Evolutionary conservation across 257 asterid genomes (phyloP).

Genomic region (Linderniella brevidens): DNA sequence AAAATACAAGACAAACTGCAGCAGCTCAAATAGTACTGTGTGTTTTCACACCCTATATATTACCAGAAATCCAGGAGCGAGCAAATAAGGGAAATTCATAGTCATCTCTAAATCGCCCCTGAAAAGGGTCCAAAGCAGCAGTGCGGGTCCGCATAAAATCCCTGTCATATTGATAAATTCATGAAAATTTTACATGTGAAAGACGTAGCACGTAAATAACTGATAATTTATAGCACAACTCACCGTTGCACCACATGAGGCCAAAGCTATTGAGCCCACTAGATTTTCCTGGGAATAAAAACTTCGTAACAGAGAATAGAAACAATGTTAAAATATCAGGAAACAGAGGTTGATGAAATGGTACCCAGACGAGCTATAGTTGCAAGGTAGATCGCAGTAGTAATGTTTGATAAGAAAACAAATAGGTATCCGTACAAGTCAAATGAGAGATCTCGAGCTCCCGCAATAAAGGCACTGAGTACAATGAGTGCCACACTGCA

Average conservation of each 20-base stretch:
- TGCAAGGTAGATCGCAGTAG: constrained; percentile 82
- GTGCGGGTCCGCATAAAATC: constrained; percentile 33
- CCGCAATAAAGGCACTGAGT: constrained; percentile 83
- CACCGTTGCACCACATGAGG: constrained; percentile 98
- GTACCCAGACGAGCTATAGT: constrained; percentile 81
- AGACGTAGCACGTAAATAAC: background rate
- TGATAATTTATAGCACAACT: no score
- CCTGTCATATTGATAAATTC: constrained; percentile 17
- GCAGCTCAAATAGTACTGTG: background rate
- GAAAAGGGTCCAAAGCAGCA: constrained; percentile 54
- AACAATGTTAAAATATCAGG: constrained; percentile 9
- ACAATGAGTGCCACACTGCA: constrained; percentile 70
- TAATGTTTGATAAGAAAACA: constrained; percentile 61
- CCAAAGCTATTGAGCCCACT: constrained; percentile 92
- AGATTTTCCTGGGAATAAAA: constrained; percentile 52
- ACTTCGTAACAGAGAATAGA: constrained; percentile 14
- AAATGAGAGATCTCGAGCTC: constrained; percentile 78
- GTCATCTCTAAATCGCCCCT: constrained; percentile 59
- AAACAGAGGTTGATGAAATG: constrained; percentile 10
- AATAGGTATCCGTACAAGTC: constrained; percentile 58
- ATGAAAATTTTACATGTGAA: background rate
- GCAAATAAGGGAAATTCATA: constrained; percentile 40
- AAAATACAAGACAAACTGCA: background rate
- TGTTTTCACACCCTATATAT: background rate
- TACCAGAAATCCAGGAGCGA: constrained; percentile 90